Base-by-base conservation (phyloP, 345 rosid species). In the Eucalyptus cloeziana region DNA sequence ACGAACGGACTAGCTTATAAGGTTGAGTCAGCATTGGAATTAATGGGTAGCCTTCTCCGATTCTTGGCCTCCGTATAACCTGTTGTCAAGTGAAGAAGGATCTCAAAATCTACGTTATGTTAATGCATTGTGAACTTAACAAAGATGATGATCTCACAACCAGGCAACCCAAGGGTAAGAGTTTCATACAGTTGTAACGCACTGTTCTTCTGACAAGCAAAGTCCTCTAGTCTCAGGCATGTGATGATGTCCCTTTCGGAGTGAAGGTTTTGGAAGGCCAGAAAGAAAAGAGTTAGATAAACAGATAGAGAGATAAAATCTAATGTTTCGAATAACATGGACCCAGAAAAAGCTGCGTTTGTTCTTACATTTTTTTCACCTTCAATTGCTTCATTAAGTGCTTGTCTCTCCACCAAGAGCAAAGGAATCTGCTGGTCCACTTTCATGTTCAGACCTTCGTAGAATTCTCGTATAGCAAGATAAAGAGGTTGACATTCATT, bases 201-300 rank as follows among this genome's bases (percentile, higher is more conserved):
- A 97, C 93, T 97, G 99, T 87, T 98, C 99, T 93, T 98, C 99
- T 0, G 99, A 98, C 92, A 98, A 91, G 94, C 99, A 98, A 52
- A 98, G 99, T 90, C 99, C 99, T 93, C 99, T 95, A 2, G 99
- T 98, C 92, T 98, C 99, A 33, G 99, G 96, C 89, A 98, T 92
- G 93, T 97, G 99, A 94, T 95, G 98, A 91, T 98, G 98, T 86
- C 98, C 99, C 99, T 97, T 69, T 69, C 4, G 89, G 43, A 49
- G 52, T 71, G 19, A 69, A 16, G 43, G 80, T 69, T 69, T 69
- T 24, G 40, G 43, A 69, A 69, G 80, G 80, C 58, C 58, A 69
- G 43, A 33, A 86, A 86, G 56, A 4, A 50, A 86, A 86, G 58
- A 27, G 17, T 27, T 49, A 49, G 62, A 50, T 30, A 86, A 14